These are phyloP conservation scores for Thelephora aurantiotincta DNA, from an alignment of 768 basidiomycete genomes.

Conservation along the genomic window DNA sequence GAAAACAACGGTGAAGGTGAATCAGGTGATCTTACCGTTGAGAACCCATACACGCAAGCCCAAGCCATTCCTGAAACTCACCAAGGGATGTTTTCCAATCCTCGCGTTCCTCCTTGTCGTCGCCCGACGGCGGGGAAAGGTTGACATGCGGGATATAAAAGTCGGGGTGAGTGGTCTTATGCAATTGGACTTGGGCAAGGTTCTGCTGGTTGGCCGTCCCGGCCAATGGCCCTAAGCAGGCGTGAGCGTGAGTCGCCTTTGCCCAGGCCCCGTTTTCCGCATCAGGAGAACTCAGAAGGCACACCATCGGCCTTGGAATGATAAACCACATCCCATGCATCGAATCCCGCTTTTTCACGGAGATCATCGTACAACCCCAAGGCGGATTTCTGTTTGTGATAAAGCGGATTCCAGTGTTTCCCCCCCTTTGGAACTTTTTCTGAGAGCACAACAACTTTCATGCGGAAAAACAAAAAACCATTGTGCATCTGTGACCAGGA, in stretches of 20 bases:
- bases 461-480: slow-evolving; percentile 3
- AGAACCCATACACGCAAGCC: slow-evolving; percentile 51
- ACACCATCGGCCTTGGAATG: slow-evolving; percentile 11
- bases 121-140: slow-evolving; percentile 17
- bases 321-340: slow-evolving; percentile 33
- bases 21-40: slow-evolving; percentile 33
- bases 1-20: neutral
- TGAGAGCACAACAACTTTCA: slow-evolving; percentile 33
- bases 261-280: slow-evolving; percentile 1
- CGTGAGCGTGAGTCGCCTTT: neutral
- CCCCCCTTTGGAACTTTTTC: slow-evolving; percentile 16
- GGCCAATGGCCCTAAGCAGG: too few relatives aligned
- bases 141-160: slow-evolving; percentile 27
- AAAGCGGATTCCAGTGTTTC: slow-evolving; percentile 12
- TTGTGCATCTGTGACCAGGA: slow-evolving; percentile 1
- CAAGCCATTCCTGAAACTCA: slow-evolving; percentile 58
- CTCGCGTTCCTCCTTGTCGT: slow-evolving; percentile 25
- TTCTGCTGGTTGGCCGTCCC: too few relatives aligned
- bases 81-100: slow-evolving; percentile 34
- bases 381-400: slow-evolving; percentile 24
- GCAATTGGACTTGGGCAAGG: neutral
- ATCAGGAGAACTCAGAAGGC: neutral
- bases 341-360: slow-evolving; percentile 19
- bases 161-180: slow-evolving; percentile 16
- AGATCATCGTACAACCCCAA: slow-evolving; percentile 36